phyloP scores from a whole-genome alignment of 2,329 filamentous ascomycete genomes.

The Xylaria multiplex region DNA sequence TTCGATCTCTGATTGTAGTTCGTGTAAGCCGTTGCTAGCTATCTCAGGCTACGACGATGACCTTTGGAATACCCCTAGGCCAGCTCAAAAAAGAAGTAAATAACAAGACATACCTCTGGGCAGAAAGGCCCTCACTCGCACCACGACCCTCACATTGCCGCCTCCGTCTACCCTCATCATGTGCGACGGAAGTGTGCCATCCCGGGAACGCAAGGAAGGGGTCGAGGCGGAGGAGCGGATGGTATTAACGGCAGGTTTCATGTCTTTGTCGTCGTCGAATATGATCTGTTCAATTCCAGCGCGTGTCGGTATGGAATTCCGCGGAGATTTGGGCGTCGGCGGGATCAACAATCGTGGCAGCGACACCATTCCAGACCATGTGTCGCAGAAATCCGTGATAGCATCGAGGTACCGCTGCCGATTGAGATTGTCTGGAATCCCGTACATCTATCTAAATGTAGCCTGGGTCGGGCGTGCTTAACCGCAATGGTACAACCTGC shows the following conservation, averaged over 20 bases:
- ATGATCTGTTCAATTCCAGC: conserved; percentile 30
- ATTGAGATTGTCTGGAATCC: conserved; percentile 41
- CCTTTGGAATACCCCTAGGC: neutral
- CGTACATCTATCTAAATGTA: conserved; percentile 36
- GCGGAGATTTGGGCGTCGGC: conserved; percentile 41
- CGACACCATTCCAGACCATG: conserved; percentile 51
- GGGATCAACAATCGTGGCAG: conserved; percentile 58
- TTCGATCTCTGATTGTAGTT: conserved; percentile 73
- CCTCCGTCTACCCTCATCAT: conserved; percentile 68
- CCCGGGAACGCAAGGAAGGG: conserved; percentile 78
- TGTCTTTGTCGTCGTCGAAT: conserved; percentile 24
- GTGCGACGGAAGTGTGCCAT: conserved; percentile 69
- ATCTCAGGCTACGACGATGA: conserved; percentile 26
- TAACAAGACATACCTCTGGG: conserved; percentile 70
- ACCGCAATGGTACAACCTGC: conserved; percentile 4
- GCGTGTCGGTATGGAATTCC: conserved; percentile 45
- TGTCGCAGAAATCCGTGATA: conserved; percentile 40
- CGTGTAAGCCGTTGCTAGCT: conserved; percentile 19
- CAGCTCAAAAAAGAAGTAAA: neutral
- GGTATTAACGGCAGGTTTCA: conserved; percentile 37
- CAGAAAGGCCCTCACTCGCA: conserved; percentile 81
- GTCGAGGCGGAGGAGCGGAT: conserved; percentile 77
- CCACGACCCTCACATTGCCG: conserved; percentile 84
- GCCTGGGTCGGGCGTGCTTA: neutral
- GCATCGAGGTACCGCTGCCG: conserved; percentile 42